Evolutionary conservation across 2,329 filamentous ascomycete species (phyloP), one percentile per base, ranked within the genome.

Genomic region (Fusarium verticillioides): DNA sequence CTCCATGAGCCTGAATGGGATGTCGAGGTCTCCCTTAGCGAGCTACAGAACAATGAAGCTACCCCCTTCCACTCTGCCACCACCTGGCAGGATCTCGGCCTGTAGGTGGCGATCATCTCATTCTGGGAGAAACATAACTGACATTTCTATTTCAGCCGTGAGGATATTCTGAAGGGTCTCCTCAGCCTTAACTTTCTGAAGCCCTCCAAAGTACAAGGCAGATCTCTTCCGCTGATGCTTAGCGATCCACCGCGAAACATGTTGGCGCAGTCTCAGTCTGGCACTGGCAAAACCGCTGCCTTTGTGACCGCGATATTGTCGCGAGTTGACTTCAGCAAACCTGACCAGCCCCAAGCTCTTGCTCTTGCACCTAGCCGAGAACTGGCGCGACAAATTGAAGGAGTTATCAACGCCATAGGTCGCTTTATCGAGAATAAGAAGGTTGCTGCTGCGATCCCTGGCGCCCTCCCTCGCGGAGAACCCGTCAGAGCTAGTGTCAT

Each of bases 181-280:
- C 86, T 91, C 52, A 87, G 89, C 60, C 93, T 98, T 88, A 93
- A 93, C 84, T 98, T 98, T 86, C 89, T 92, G 79, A 97, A 97
- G 83, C 96, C 96, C 1, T 98, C 96, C 63, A 99, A 99, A 85
- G 97, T 99, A 75, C 96, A 99, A 85, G 96, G 97, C 83, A 94
- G 93, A 77, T 96, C 96, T 3, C 89, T 99, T 23, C 96, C 96
- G 34, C 88, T 99, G 62, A 93, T 99, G 79, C 89, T 99, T 72
- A 86, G 89, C 77, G 87, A 97, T 79, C 96, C 96, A n/a, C 93
- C 96, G 2, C 88, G 88, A 74, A 98, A 98, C 83, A 93, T 99
- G 89, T 96, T 99, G 79, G 96, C 95, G 7, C 96, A 99, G 84
- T 99, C 96, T n/a, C 96, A 99, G 83, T 99, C 96, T 5, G 96